Conservation (phyloP, 2,329 filamentous ascomycete genomes). For the Thelonectria discophora region DNA sequence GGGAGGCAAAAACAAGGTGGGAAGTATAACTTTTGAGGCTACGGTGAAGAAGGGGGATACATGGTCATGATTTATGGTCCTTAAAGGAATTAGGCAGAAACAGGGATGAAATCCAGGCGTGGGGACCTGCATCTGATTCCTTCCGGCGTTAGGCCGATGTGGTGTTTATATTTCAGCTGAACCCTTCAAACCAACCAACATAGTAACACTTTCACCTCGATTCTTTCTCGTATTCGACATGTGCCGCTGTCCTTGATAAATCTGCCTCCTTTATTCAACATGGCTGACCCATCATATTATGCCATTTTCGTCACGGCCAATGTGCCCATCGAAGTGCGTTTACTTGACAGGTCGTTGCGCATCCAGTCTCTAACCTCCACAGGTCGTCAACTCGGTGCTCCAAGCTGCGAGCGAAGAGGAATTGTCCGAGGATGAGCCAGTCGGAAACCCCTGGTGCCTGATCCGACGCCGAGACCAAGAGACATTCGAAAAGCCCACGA, state of each 20-base stretch:
- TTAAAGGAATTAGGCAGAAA: neutral
- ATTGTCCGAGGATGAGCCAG: neutral
- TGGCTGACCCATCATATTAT: neutral
- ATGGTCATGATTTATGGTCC: neutral
- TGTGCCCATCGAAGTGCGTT: constrained; percentile 1
- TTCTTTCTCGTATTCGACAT: neutral
- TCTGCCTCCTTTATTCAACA: neutral
- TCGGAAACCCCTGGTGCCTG: constrained; percentile 5
- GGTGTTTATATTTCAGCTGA: neutral
- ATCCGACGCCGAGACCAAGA: constrained; percentile 6
- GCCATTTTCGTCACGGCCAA: constrained; percentile 17
- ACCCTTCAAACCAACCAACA: neutral
- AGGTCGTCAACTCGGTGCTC: constrained; percentile 6
- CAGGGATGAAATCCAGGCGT: neutral
- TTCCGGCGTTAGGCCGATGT: neutral
- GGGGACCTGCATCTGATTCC: neutral
- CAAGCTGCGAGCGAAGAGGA: neutral
- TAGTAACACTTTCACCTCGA: neutral
- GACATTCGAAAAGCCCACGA: constrained; percentile 3
- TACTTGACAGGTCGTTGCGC: neutral
- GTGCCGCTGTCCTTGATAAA: neutral
- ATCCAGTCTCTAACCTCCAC: neutral
- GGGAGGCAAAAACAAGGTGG: neutral
- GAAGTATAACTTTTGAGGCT: neutral
- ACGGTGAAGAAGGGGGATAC: neutral